phyloP scores from a whole-genome alignment of 352 stramenopile species.

The Peronosclerospora sorghi region DNA sequence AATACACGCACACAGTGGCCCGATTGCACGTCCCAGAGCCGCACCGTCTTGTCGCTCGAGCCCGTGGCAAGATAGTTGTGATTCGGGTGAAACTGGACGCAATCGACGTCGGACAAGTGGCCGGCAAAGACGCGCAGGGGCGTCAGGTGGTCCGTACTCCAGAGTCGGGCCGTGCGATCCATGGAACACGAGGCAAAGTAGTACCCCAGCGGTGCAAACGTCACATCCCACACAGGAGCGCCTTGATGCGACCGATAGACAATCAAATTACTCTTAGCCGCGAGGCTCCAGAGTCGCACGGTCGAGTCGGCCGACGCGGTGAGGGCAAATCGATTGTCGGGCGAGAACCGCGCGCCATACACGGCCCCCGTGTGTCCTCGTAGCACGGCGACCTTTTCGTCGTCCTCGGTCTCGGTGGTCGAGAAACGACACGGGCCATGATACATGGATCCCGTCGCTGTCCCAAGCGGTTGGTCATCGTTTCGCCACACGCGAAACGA shows the following conservation, averaged over 20 bases:
- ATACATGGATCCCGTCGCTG: slow-evolving; percentile 47
- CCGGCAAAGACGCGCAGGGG: slow-evolving; percentile 90
- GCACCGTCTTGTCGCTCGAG: slow-evolving; percentile 89
- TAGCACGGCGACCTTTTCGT: slow-evolving; percentile 58
- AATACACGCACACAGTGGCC: slow-evolving; percentile 89
- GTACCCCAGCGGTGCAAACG: slow-evolving; percentile 85
- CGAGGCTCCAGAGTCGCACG: slow-evolving; percentile 80
- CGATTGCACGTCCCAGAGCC: slow-evolving; percentile 91
- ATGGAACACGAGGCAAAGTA: slow-evolving; percentile 92
- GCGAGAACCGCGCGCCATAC: slow-evolving; percentile 77
- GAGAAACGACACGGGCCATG: slow-evolving; percentile 25
- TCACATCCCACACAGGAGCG: slow-evolving; percentile 87
- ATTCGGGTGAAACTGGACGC: slow-evolving; percentile 91
- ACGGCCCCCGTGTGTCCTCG: slow-evolving; percentile 73
- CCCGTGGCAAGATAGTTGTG: slow-evolving; percentile 92
- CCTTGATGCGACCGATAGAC: slow-evolving; percentile 67
- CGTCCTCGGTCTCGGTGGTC: slow-evolving; percentile 43
- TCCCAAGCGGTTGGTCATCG: slow-evolving; percentile 63
- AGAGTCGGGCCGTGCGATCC: slow-evolving; percentile 89
- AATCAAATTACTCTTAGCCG: slow-evolving; percentile 61
- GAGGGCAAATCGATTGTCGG: slow-evolving; percentile 77
- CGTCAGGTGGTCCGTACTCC: slow-evolving; percentile 86
- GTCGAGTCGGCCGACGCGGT: slow-evolving; percentile 73
- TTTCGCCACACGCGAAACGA: slow-evolving; percentile 79
- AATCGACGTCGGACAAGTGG: slow-evolving; percentile 88